Evolutionary conservation across 2,329 filamentous ascomycete genomes (phyloP), one percentile per base, ranked within the genome.

Genomic region (Bipolaris oryzae): DNA sequence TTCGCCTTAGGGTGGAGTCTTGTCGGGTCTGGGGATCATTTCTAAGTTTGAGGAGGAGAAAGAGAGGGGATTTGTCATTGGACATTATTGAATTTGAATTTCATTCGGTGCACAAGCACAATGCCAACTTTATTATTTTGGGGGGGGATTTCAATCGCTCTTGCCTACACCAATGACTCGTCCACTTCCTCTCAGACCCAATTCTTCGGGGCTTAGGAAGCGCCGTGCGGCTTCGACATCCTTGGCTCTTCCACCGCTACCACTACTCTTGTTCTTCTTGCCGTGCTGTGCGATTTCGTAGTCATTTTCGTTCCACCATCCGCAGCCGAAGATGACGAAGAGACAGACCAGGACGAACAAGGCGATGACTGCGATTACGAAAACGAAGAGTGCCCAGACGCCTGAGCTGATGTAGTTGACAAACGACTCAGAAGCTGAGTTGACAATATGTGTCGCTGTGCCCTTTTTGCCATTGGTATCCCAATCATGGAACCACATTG

Each of bases 141-240:
- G 7, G 25, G 35, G 1, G 3, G 25, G 35, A 13, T 13, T 13
- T 25, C 23, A 75, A 66, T 75, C 72, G 59, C 66, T 73, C 59
- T 75, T 75, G 43, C 67, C 71, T 25, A 72, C 60, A 13, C 71
- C 72, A 7, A 74, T 67, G 18, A 73, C 67, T 48, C 50, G 71
- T 23, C 63, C 69, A 23, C 63, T 57, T 28, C 60, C 57, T 47
- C 62, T 53, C n/a, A 72, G 42, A 18, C 67, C 69, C 50, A 74
- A 45, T 51, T 73, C 70, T 25, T 72, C 66, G 7, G 67, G 57
- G 33, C 64, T 72, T 62, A 58, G 57, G 46, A 73, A 72, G 25
- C 54, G 55, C 18, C 61, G 66, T 37, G 55, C 65, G 18, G 58
- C 62, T 53, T 70, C 69, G 5, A 70, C 42, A 63, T 71, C 70